These are phyloP conservation scores for Sporothrix brasiliensis DNA, from an alignment of 2,329 filamentous ascomycete species.

Conservation along the genomic window DNA sequence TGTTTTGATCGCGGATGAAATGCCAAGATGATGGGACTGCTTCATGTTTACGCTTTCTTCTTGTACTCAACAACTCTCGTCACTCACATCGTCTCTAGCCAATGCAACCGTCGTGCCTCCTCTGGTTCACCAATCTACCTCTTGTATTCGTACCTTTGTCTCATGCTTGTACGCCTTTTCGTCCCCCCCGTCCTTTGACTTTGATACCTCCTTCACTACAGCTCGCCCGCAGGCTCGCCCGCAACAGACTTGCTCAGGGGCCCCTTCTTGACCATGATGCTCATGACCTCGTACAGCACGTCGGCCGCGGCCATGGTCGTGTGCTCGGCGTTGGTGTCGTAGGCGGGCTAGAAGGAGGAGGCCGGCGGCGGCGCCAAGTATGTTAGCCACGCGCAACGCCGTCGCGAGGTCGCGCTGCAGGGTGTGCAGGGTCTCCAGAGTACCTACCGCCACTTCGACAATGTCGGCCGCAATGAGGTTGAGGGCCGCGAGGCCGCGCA, in stretches of 20 bases:
- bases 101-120: neutral
- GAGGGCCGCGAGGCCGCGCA: slow-evolving; percentile 68
- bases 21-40: no score
- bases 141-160: no score
- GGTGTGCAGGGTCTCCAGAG: neutral
- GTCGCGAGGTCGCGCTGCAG: neutral
- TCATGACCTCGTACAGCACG: slow-evolving; percentile 76
- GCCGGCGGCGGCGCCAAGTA: neutral
- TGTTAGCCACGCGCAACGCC: neutral
- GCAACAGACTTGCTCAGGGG: slow-evolving; percentile 55
- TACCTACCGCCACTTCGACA: slow-evolving; percentile 66
- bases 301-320: slow-evolving; percentile 75
- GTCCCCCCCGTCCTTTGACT: no score
- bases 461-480: slow-evolving; percentile 73
- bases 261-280: slow-evolving; percentile 78
- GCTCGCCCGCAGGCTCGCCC: neutral
- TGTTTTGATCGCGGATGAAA: slow-evolving; percentile 16
- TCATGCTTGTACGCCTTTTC: neutral
- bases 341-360: slow-evolving; percentile 55
- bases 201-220: neutral
- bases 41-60: neutral
- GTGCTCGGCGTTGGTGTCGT: slow-evolving; percentile 71
- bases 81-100: neutral
- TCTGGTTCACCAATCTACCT: neutral
- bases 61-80: neutral